Evolutionary conservation across 2,329 filamentous ascomycete species (phyloP), one percentile per base, ranked within the genome.

Genomic region (Sclerotinia spermophila): DNA sequence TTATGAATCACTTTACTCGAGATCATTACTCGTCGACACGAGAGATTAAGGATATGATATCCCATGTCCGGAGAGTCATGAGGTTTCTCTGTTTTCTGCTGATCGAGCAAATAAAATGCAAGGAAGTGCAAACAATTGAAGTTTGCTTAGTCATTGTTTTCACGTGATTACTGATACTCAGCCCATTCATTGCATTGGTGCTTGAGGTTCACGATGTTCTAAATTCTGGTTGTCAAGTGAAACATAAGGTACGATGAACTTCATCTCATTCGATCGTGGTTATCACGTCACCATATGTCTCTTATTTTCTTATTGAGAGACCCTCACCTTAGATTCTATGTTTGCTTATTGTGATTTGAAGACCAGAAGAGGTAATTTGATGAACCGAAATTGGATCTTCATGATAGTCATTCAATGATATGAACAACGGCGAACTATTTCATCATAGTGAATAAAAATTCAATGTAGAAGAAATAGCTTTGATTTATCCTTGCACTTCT

Each of bases 361-460:
- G 67, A 55, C n/a, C 61, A 30, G 27, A 55, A 11, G 21, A n/a
- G 27, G 48, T 33, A 27, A 56, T 35, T 64, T 69, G n/a, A 19
- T 21, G 35, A 51, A 65, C 53, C 44, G 59, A 69, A 65, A 65
- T 64, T 69, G 58, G 59, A 64, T 69, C 42, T 27, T 44, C 44
- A n/a, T 40, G 45, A 69, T 64, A 56, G 24, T 44, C 38, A 55
- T 64, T 44, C n/a, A 38, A 42, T 62, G 30, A 48, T 38, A 11
- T 61, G n/a, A 67, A 55, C 17, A 30, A 59, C 53, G n/a, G 40
- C 21, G n/a, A 40, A 42, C 38, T 30, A 42, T n/a, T 7, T 58
- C 27, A 44, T 24, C 59, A 53, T 59, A 27, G 10, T 64, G 38
- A 56, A 35, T 56, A 53, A 56, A 69, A 13, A 35, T 30, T 62